A percentile compares a stretch with the other conserved stretches of the same genome.
phyloP scores from a whole-genome alignment of 495 filamentous ascomycete species.

The Podospora anserina region DNA sequence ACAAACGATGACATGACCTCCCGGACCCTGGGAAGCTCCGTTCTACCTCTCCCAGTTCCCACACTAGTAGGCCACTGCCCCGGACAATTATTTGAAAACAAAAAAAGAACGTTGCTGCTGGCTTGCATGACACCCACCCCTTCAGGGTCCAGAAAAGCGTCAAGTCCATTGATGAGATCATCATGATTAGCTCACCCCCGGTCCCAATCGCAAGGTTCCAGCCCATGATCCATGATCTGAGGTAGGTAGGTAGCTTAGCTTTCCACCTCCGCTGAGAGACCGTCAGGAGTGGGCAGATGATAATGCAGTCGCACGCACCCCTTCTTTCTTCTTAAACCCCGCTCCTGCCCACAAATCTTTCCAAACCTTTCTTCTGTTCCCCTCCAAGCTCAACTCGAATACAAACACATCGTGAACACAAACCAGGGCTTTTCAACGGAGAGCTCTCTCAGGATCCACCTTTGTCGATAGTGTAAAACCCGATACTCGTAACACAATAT shows the following conservation, averaged over 20 bases:
- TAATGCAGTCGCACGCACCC: background rate
- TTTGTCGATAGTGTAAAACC: background rate
- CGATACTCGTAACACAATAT: background rate
- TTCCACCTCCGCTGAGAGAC: background rate
- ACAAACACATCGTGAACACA: background rate
- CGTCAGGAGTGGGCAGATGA: background rate
- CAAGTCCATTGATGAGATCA: conserved; percentile 30
- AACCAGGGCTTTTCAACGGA: background rate
- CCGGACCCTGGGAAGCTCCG: background rate
- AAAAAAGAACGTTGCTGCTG: background rate
- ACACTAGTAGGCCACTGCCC: background rate
- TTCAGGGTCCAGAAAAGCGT: background rate
- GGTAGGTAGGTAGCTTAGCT: background rate
- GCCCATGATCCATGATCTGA: background rate
- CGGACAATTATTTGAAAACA: background rate
- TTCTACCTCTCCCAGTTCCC: background rate
- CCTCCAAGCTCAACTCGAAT: background rate
- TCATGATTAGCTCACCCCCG: conserved; percentile 10
- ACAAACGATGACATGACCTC: background rate
- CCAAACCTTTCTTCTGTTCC: background rate
- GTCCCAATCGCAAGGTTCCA: background rate
- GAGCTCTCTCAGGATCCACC: background rate
- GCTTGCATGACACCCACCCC: no score
- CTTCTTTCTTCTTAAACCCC: background rate
- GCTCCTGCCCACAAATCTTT: background rate